Evolutionary conservation across 257 asterid genomes (phyloP).

Genomic region (Handroanthus guayacan): DNA sequence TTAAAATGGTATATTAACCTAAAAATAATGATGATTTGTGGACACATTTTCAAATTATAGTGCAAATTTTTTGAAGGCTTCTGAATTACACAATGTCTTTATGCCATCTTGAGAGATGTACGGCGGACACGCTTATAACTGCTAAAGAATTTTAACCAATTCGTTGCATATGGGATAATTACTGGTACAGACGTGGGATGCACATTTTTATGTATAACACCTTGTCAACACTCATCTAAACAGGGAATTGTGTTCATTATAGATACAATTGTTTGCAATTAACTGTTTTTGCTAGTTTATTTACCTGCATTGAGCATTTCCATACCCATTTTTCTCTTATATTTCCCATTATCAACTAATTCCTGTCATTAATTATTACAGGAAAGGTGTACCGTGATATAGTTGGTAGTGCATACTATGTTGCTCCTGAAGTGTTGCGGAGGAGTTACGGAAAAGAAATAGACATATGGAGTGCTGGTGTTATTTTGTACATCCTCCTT

Average conservation of each 20-base stretch:
- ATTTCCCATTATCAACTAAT: slow-evolving; percentile 23
- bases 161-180: neutral
- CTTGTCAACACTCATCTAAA: neutral
- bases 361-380: slow-evolving; percentile 38
- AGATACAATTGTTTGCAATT: slow-evolving; percentile 12
- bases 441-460: slow-evolving; percentile 72
- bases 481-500: slow-evolving; percentile 66
- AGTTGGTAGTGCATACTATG: slow-evolving; percentile 75
- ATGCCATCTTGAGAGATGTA: slow-evolving; percentile 20
- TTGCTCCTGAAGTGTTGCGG: slow-evolving; percentile 72
- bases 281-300: neutral
- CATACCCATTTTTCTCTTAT: slow-evolving; percentile 7
- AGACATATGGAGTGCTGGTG: slow-evolving; percentile 80
- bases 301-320: neutral
- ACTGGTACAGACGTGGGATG: neutral
- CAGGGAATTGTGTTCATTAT: neutral
- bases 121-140: neutral
- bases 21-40: slow-evolving; percentile 16
- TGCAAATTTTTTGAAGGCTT: neutral
- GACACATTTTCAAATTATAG: neutral
- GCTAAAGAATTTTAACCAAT: neutral
- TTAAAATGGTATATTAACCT: neutral
- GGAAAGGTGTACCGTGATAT: slow-evolving; percentile 73
- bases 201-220: neutral
- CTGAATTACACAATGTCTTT: neutral